Conservation (phyloP, 495 filamentous ascomycete species). For the Talaromyces nanjingensis region DNA sequence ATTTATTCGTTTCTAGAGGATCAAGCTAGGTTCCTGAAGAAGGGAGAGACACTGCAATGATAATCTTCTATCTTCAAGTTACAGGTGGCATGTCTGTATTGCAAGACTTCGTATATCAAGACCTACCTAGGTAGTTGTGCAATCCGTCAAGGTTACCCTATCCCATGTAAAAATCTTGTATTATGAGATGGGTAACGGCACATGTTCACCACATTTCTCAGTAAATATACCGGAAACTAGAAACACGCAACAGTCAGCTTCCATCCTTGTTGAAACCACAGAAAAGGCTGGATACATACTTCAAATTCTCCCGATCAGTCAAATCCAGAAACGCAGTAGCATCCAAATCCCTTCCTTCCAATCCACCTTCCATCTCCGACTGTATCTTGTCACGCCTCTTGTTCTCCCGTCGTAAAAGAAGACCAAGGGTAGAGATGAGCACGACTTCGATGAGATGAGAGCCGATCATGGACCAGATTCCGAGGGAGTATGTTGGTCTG, state of each 20-base stretch:
- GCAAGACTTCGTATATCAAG: no score
- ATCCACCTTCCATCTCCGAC: conserved; percentile 27
- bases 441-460: conserved; percentile 48
- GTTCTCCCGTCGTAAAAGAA: conserved; percentile 49
- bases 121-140: no score
- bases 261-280: not conserved
- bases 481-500: conserved; percentile 37
- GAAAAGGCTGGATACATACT: conserved; percentile 24
- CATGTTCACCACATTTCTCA: not conserved
- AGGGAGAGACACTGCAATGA: conserved; percentile 32
- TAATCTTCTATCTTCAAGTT: no score
- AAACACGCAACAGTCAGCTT: not conserved
- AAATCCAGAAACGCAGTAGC: conserved; percentile 52
- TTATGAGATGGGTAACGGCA: no score
- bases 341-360: conserved; percentile 45
- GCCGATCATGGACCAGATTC: conserved; percentile 59
- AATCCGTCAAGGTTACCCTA: no score
- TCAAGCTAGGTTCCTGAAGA: conserved; percentile 10
- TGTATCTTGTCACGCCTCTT: conserved; percentile 46
- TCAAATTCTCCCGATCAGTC: conserved; percentile 54
- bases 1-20: conserved; percentile 13
- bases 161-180: no score
- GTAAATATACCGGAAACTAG: not conserved
- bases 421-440: conserved; percentile 38
- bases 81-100: no score